Evolutionary conservation across 805 yeast species (phyloP), one percentile per base, ranked within the genome.

Genomic region (Wickerhamomyces chambardii): DNA sequence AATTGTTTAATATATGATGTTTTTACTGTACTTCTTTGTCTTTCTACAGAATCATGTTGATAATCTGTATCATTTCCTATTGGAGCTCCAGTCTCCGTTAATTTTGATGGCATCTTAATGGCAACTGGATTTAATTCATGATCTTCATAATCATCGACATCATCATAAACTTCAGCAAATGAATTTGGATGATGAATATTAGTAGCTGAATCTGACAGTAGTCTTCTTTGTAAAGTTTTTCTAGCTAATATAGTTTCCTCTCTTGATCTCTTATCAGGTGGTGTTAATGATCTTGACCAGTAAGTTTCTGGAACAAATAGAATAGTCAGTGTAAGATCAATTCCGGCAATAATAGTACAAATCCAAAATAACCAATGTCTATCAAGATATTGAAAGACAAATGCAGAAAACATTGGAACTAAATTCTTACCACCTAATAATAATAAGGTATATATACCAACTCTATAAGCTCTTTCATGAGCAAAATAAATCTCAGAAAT

Each of bases 301-400:
- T 71, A 75, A 2, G 83, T 76, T 38, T 76, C 83, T 3, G 82
- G 83, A 16, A 73, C 80, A 48, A 74, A 75, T 11, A 75, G 46
- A 37, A 64, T 66, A 12, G 73, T 66, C 21, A 66, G 51, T 2
- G 66, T 44, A 25, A 72, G 56, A 43, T 63, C 59, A 28, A 60
- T 48, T 1, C 74, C 81, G 12, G 70, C 59, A 36, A 75, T 62
- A 28, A 75, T 73, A 11, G 77, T 58, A 30, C 70, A 53, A 28
- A 75, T 68, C 77, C 79, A 76, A 47, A 69, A 76, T 26, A 75
- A 55, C 83, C 83, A 76, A 46, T 73, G 73, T 56, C 80, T 63
- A 43, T 67, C 63, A 31, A 68, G 51, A 36, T 58, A 48, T 36
- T 66, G 61, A 31, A 76, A 70, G 7, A 75, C 63, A 40, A 75